Evolutionary conservation across 192 early-diverging fungal genomes (phyloP).

Genomic region (Entomortierella chlamydospora): DNA sequence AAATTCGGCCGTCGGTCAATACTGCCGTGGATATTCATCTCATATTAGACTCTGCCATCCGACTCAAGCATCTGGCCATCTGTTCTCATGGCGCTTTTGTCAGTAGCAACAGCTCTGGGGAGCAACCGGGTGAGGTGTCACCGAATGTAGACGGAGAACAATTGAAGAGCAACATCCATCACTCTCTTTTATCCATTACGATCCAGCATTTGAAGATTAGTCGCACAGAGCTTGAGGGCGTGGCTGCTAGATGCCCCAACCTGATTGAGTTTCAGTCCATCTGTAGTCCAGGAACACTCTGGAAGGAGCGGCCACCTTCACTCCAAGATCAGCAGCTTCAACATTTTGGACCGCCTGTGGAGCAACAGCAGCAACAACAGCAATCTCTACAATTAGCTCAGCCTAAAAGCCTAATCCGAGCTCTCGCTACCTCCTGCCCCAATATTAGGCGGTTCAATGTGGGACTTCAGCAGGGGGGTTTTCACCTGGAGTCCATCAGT

Average conservation of each 20-base stretch:
- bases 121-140: no score
- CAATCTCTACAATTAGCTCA: not conserved
- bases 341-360: not conserved
- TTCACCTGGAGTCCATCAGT: conserved; percentile 27
- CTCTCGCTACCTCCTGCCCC: conserved; percentile 22
- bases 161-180: not conserved
- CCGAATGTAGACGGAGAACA: not conserved
- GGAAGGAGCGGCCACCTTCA: conserved; percentile 16
- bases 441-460: conserved; percentile 21
- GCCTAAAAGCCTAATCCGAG: conserved; percentile 15
- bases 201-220: conserved; percentile 47
- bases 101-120: not conserved
- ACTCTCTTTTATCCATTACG: conserved; percentile 21
- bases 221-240: conserved; percentile 19
- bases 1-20: conserved; percentile 25
- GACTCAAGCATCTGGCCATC: conserved; percentile 16
- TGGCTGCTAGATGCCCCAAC: conserved; percentile 33
- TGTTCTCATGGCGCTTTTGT: conserved; percentile 36
- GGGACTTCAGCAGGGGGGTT: conserved; percentile 43
- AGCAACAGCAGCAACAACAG: no score
- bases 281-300: conserved; percentile 23
- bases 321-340: not conserved
- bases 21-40: conserved; percentile 36
- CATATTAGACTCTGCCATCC: conserved; percentile 30
- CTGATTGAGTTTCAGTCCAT: conserved; percentile 45